Base-by-base conservation (phyloP, 1,284 basidiomycete genomes). In the Phellopilus nigrolimitatus region DNA sequence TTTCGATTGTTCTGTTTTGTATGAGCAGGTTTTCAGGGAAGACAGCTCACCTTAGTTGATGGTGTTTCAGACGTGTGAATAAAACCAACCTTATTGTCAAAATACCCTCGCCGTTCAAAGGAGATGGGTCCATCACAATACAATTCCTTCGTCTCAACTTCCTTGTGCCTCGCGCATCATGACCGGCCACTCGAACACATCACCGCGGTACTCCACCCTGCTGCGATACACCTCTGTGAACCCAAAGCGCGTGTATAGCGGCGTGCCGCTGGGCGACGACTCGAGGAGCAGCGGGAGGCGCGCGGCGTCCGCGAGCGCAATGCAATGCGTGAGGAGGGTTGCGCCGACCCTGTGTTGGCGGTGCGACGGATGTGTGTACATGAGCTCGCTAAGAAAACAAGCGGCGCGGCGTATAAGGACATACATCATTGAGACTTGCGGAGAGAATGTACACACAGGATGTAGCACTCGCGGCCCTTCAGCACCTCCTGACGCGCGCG, bases 141-240 rank as follows among this genome's bases (percentile, higher is more conserved):
- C n/a, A n/a, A n/a, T n/a, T n/a, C n/a, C n/a, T n/a, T n/a, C n/a
- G n/a, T n/a, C n/a, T n/a, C n/a, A n/a, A n/a, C n/a, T n/a, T n/a
- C n/a, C n/a, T n/a, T n/a, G n/a, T n/a, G n/a, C n/a, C n/a, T 47
- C 44, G 15, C 44, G 34, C 19, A 47, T 24, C 33, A 47, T 17
- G 22, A 47, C 44, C 7, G 44, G 33, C 44, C 44, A 47, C 33
- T 33, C 31, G 34, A 34, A 21, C 30, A 19, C 19, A 13, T 47
- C 44, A 3, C 31, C 22, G 17, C 34, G 15, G 30, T 47, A 47
- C n/a, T 37, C 44, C 21, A 47, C 22, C 4, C 30, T 15, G 17
- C 44, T 47, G 12, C 21, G 31, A 17, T 22, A 21, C 12, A 47
- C 21, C 17, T 31, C 31, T 12, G 19, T 24, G 17, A 47, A 47